Conservation (phyloP, 1,139 yeast species). For the Scheffersomyces illinoinensis region DNA sequence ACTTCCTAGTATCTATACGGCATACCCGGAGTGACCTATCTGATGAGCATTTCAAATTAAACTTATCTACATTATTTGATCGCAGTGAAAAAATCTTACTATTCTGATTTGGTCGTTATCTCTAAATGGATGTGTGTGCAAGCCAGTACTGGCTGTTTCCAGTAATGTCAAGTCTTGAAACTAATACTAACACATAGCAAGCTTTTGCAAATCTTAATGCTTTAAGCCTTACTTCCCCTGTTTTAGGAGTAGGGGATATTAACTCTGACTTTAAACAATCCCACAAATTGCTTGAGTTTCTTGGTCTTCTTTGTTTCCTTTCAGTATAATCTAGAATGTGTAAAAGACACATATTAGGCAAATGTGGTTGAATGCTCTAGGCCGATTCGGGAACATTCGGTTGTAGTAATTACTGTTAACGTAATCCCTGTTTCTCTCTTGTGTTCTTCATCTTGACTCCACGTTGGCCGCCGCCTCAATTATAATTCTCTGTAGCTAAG, state of each 20-base stretch:
- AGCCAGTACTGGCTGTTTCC: neutral
- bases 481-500: neutral
- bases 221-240: neutral
- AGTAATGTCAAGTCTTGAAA: neutral
- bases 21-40: neutral
- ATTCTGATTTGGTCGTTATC: neutral
- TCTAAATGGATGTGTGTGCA: neutral
- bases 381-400: neutral
- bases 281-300: neutral
- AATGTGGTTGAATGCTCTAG: neutral
- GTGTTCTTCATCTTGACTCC: neutral
- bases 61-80: constrained; percentile 1
- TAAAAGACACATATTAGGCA: neutral
- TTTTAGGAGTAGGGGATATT: neutral
- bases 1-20: neutral
- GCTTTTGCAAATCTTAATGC: neutral
- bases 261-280: neutral
- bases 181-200: neutral
- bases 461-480: neutral
- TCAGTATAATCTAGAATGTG: neutral
- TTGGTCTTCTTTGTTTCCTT: neutral
- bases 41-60: neutral
- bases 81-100: neutral
- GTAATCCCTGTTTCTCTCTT: neutral
- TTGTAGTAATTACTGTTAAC: neutral